Conservation (phyloP, 2,329 filamentous ascomycete species). For the Atkinsonella texensis region DNA sequence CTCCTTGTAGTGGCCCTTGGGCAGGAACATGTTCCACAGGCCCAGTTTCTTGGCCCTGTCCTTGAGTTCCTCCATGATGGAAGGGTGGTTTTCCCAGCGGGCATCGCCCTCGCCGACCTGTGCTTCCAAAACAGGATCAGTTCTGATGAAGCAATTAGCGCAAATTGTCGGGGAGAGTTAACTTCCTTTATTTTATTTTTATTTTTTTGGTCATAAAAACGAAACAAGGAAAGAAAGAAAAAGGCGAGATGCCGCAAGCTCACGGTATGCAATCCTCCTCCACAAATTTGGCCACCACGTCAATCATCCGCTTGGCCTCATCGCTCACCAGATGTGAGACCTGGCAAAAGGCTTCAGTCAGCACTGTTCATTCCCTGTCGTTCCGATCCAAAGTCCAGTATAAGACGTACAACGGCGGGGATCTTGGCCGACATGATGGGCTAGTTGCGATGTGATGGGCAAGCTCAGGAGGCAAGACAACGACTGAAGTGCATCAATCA, state of each 20-base stretch:
- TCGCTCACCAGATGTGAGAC: constrained; percentile 60
- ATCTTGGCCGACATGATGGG: constrained; percentile 21
- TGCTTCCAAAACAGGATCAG: constrained; percentile 68
- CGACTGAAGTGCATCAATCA: background rate
- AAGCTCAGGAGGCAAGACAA: background rate
- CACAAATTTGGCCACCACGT: constrained; percentile 88
- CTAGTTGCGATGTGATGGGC: background rate
- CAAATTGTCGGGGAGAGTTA: background rate
- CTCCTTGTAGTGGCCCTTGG: constrained; percentile 89
- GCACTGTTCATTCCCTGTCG: background rate
- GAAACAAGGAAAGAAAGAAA: background rate
- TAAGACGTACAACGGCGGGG: constrained; percentile 19
- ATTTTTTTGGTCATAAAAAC: no score
- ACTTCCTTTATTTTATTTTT: background rate
- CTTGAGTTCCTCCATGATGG: constrained; percentile 83
- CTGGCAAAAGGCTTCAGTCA: constrained; percentile 16
- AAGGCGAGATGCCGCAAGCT: constrained; percentile 14
- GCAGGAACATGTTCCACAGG: constrained; percentile 97
- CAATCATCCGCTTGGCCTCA: constrained; percentile 69
- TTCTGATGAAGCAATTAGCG: constrained; percentile 28
- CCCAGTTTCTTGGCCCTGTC: constrained; percentile 68
- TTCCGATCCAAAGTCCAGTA: background rate
- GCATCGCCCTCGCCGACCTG: constrained; percentile 65
- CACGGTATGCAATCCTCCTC: constrained; percentile 86
- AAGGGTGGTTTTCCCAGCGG: constrained; percentile 71